Percentiles rank a stretch among this genome's conserved stretches.
These are phyloP conservation scores for Leccinum fuscescens DNA, from an alignment of 1,284 basidiomycete genomes.

Conservation along the genomic window DNA sequence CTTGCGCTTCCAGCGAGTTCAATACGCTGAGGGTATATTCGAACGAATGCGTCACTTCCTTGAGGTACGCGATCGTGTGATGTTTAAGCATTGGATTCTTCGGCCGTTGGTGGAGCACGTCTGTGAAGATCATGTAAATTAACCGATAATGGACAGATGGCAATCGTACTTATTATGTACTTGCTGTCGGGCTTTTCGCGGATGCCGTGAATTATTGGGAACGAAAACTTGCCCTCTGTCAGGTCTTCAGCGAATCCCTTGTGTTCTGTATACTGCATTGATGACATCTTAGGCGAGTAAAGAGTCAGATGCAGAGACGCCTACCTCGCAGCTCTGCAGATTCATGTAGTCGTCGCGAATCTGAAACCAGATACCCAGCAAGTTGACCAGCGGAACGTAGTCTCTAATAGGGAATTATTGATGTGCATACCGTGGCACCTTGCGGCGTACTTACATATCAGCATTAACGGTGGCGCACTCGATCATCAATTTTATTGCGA, in stretches of 20 bases:
- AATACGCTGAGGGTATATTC: constrained; percentile 66
- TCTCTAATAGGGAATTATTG: constrained; percentile 50
- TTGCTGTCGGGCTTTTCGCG: constrained; percentile 69
- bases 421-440: neutral
- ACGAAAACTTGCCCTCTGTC: constrained; percentile 95
- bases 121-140: constrained; percentile 39
- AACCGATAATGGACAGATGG: neutral
- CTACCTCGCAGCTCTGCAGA: constrained; percentile 76
- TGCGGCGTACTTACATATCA: constrained; percentile 47
- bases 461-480: constrained; percentile 66
- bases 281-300: neutral
- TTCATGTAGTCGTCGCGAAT: constrained; percentile 98
- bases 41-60: constrained; percentile 65
- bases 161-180: constrained; percentile 74
- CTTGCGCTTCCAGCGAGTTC: constrained; percentile 48
- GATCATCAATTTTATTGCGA: constrained; percentile 96
- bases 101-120: constrained; percentile 84
- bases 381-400: constrained; percentile 88
- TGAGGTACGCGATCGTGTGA: constrained; percentile 77
- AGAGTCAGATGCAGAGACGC: neutral
- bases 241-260: constrained; percentile 96
- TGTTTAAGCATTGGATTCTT: constrained; percentile 73
- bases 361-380: constrained; percentile 93
- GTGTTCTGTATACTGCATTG: constrained; percentile 73
- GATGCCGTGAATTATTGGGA: constrained; percentile 91